These are phyloP conservation scores for Neolentinus lepideus DNA, from an alignment of 1,284 basidiomycete species.

Conservation along the genomic window DNA sequence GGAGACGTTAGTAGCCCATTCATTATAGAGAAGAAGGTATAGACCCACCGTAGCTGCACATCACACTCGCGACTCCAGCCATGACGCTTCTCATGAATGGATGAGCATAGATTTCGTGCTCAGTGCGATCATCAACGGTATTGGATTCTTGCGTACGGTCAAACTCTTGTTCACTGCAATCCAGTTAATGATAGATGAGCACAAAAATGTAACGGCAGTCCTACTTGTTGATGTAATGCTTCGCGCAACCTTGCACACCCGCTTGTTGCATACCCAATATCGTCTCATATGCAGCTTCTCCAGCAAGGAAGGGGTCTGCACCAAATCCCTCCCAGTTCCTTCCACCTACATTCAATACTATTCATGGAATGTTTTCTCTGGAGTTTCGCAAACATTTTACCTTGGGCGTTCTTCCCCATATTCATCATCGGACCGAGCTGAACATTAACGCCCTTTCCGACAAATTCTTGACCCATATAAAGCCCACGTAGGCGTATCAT, in stretches of 20 bases:
- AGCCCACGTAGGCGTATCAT: conserved; percentile 30
- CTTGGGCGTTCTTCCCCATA: background rate
- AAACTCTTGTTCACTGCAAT: conserved; percentile 31
- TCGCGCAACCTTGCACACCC: conserved; percentile 60
- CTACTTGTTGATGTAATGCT: conserved; percentile 58
- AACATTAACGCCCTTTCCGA: conserved; percentile 43
- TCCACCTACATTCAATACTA: background rate
- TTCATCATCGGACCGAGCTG: conserved; percentile 28
- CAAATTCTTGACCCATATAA: conserved; percentile 43
- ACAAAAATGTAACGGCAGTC: background rate
- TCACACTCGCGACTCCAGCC: conserved; percentile 62
- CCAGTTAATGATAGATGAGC: background rate
- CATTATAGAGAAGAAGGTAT: conserved; percentile 23
- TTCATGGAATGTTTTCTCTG: background rate
- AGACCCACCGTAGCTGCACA: conserved; percentile 64
- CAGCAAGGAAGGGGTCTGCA: conserved; percentile 54
- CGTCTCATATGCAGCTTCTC: conserved; percentile 56
- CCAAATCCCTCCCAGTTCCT: conserved; percentile 3
- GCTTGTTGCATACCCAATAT: conserved; percentile 55
- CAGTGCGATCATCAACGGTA: conserved; percentile 53
- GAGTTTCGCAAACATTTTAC: background rate
- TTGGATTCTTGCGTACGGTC: conserved; percentile 29
- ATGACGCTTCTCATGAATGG: conserved; percentile 43
- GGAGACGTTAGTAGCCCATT: conserved; percentile 38
- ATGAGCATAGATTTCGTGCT: conserved; percentile 51